A percentile compares a stretch with the other conserved stretches of the same genome.
Evolutionary conservation across 2,329 filamentous ascomycete genomes (phyloP).

Genomic region (Coniochaeta sp.): DNA sequence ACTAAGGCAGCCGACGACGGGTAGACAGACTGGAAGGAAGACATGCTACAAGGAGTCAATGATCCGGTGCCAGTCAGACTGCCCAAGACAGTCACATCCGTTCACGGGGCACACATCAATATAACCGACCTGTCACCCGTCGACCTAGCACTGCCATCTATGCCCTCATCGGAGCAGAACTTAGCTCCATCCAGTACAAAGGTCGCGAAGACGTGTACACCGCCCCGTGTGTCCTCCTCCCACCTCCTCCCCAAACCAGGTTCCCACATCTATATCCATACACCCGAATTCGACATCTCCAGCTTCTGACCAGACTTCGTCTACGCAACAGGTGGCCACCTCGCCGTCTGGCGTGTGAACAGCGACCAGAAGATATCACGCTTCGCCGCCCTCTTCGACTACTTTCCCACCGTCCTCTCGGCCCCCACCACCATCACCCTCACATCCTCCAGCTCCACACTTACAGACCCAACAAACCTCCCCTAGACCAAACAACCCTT

Average conservation of each 20-base stretch:
- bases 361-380: conserved; percentile 23
- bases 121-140: conserved; percentile 27
- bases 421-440: conserved; percentile 6
- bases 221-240: too few species aligned
- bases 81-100: conserved; percentile 23
- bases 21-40: too few species aligned
- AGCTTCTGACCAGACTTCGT: conserved; percentile 16
- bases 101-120: conserved; percentile 25
- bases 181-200: conserved; percentile 10
- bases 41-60: too few species aligned
- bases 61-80: conserved; percentile 12
- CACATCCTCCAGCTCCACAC: conserved; percentile 5
- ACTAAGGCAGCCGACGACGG: too few species aligned
- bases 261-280: too few species aligned
- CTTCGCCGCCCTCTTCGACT: conserved; percentile 8
- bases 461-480: conserved; percentile 17
- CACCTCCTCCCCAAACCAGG: too few species aligned
- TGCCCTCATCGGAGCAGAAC: too few species aligned
- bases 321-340: conserved; percentile 32
- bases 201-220: conserved; percentile 6
- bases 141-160: too few species aligned
- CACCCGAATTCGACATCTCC: conserved; percentile 14
- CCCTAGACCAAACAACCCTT: conserved; percentile 21
- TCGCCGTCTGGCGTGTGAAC: conserved; percentile 32
- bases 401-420: not conserved